Conservation (phyloP, 441 rosid genomes). For the Adansonia madagascariensis region DNA sequence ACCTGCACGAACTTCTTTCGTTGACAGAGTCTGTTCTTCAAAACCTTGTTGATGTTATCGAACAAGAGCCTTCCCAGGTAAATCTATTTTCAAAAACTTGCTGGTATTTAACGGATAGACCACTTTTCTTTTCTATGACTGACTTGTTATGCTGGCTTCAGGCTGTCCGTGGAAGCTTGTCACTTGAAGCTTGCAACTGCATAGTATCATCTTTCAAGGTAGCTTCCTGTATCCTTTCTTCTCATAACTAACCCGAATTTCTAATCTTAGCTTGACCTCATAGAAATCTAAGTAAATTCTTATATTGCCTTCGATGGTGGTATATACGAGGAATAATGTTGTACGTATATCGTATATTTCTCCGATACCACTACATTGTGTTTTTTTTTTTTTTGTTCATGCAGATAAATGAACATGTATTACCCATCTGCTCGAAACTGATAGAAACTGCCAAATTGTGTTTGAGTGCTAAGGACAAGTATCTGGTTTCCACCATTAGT, state of each 20-base stretch:
- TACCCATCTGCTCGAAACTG: constrained; percentile 60
- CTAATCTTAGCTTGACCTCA: not conserved
- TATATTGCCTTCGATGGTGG: not conserved
- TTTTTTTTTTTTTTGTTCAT: not conserved
- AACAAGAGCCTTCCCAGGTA: constrained; percentile 74
- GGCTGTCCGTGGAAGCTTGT: constrained; percentile 73
- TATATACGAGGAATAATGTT: not conserved
- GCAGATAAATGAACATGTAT: constrained; percentile 56
- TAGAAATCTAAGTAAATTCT: not conserved
- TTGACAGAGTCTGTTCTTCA: constrained; percentile 46
- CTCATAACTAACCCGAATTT: not conserved
- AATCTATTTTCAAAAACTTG: constrained; percentile 21
- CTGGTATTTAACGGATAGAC: not conserved
- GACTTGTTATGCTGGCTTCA: constrained; percentile 38
- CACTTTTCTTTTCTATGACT: constrained; percentile 15
- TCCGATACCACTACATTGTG: not conserved
- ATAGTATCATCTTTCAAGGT: constrained; percentile 69
- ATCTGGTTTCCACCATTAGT: constrained; percentile 57
- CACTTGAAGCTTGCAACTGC: constrained; percentile 91
- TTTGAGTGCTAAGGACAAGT: constrained; percentile 51
- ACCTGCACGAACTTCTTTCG: constrained; percentile 54
- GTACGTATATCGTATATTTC: not conserved
- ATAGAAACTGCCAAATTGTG: constrained; percentile 66
- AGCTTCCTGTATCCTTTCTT: constrained; percentile 30
- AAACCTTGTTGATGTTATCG: constrained; percentile 55